These are phyloP conservation scores for Tubosaeta sp. DNA, from an alignment of 768 basidiomycete genomes.

Conservation along the genomic window DNA sequence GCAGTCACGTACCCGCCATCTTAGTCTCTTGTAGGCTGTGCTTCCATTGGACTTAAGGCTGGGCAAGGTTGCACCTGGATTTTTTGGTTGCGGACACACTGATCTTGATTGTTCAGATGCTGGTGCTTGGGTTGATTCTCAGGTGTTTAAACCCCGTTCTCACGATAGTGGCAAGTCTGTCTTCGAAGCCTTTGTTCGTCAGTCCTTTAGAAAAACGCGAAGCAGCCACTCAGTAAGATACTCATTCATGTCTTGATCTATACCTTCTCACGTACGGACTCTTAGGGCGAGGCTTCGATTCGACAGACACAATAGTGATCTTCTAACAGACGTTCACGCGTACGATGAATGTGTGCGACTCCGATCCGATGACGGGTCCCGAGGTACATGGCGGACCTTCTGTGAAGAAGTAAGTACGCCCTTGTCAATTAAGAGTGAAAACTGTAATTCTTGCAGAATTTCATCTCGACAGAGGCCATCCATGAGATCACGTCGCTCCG, in stretches of 20 bases:
- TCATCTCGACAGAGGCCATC: slow-evolving; percentile 68
- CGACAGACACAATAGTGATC: slow-evolving; percentile 68
- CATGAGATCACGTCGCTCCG: slow-evolving; percentile 78
- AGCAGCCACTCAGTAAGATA: slow-evolving; percentile 62
- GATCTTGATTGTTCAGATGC: slow-evolving; percentile 54
- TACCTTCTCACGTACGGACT: neutral
- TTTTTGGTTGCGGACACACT: neutral
- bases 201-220: slow-evolving; percentile 82
- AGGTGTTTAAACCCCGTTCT: slow-evolving; percentile 77
- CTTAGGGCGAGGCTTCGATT: slow-evolving; percentile 71
- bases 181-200: slow-evolving; percentile 83
- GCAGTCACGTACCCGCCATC: neutral
- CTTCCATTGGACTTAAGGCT: slow-evolving; percentile 87
- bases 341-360: slow-evolving; percentile 61
- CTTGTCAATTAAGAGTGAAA: neutral
- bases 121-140: slow-evolving; percentile 81
- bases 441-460: slow-evolving; percentile 51
- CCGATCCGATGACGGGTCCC: slow-evolving; percentile 46
- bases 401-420: slow-evolving; percentile 57
- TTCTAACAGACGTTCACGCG: slow-evolving; percentile 77
- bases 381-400: slow-evolving; percentile 47
- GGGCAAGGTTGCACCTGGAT: slow-evolving; percentile 55
- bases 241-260: neutral
- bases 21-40: slow-evolving; percentile 49
- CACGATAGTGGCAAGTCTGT: slow-evolving; percentile 77